Conservation (phyloP, 805 yeast species). For the Myxozyma geophila region DNA sequence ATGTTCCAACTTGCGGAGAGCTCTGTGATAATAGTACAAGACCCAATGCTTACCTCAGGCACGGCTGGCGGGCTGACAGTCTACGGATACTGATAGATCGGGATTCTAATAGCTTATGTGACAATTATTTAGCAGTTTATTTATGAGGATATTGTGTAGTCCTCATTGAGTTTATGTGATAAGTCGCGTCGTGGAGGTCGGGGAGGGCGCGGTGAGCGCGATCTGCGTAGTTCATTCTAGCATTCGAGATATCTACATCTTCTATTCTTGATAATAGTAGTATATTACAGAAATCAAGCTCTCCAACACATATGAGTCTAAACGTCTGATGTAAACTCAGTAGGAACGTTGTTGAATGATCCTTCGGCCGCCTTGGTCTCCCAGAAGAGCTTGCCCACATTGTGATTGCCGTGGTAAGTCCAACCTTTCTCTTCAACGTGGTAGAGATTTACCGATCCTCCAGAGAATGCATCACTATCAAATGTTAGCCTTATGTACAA, state of each 20-base stretch:
- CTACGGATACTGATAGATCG: background rate
- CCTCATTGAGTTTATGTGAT: too few species aligned
- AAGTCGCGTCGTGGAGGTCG: too few species aligned
- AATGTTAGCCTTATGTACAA: background rate
- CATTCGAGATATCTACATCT: too few species aligned
- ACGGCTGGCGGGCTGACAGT: conserved; percentile 8
- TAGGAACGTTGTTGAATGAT: conserved; percentile 78
- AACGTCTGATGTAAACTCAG: conserved; percentile 18
- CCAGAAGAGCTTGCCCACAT: conserved; percentile 90
- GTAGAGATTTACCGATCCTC: conserved; percentile 92
- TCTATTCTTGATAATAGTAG: too few species aligned
- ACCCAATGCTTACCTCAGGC: conserved; percentile 10
- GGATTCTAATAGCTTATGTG: background rate
- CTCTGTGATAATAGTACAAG: background rate
- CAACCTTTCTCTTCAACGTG: conserved; percentile 95
- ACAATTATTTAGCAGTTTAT: background rate
- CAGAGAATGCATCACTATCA: conserved; percentile 81
- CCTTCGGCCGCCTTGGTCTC: conserved; percentile 84
- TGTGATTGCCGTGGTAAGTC: conserved; percentile 93
- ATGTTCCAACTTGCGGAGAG: conserved; percentile 13
- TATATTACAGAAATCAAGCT: background rate
- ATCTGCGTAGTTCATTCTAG: too few species aligned
- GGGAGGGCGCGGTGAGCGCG: too few species aligned
- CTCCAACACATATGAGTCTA: background rate
- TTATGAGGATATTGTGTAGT: too few species aligned